Evolutionary conservation across 106 monocot species (phyloP).

Genomic region (Acorus calamus): DNA sequence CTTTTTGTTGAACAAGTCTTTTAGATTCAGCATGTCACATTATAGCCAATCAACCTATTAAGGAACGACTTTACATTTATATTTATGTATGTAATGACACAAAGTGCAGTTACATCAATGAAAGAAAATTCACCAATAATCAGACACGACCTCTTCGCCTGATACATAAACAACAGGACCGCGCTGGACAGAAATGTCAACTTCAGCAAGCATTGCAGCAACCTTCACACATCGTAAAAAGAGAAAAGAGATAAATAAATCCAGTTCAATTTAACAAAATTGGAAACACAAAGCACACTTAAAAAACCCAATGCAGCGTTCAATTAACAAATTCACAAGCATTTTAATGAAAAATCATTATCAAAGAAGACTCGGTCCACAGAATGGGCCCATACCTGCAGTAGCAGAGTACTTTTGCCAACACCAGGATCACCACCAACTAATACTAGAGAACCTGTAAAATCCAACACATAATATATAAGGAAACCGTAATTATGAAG

Average conservation of each 20-base stretch:
- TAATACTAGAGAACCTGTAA: constrained; percentile 82
- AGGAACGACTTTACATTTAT: too few species aligned
- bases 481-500: neutral
- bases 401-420: constrained; percentile 89
- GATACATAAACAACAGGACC: constrained; percentile 84
- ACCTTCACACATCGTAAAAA: constrained; percentile 40
- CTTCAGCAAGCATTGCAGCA: constrained; percentile 63
- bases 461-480: constrained; percentile 8
- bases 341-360: too few species aligned
- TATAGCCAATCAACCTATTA: too few species aligned
- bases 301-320: too few species aligned
- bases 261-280: neutral
- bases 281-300: neutral
- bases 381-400: constrained; percentile 49
- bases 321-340: too few species aligned
- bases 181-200: constrained; percentile 15
- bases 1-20: too few species aligned
- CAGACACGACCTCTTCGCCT: constrained; percentile 88
- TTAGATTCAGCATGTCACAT: too few species aligned
- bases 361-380: neutral
- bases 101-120: too few species aligned
- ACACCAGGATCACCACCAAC: constrained; percentile 99
- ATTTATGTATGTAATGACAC: too few species aligned
- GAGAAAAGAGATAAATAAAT: constrained; percentile 6
- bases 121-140: neutral